phyloP scores from a whole-genome alignment of 805 yeast genomes.

The Tetrapisispora pingtungensis region DNA sequence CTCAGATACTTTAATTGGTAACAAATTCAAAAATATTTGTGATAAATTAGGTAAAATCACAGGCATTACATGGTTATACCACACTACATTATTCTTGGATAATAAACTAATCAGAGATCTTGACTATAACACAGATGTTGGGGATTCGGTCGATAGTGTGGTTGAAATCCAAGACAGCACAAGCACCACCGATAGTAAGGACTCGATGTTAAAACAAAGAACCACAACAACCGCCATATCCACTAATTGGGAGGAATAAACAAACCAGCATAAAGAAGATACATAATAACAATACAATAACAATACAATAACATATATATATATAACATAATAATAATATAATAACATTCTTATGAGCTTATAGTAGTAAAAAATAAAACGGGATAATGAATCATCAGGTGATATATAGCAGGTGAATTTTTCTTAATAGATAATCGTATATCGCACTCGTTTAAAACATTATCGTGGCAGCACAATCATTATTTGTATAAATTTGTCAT shows the following conservation, averaged over 20 bases:
- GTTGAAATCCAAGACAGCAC: background rate
- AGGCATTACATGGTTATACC: conserved; percentile 31
- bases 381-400: no score
- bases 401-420: no score
- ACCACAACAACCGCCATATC: background rate
- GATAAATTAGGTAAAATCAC: conserved; percentile 7
- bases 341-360: no score
- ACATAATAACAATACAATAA: background rate
- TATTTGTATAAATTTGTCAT: no score
- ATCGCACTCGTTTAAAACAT: no score
- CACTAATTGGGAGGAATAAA: background rate
- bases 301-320: background rate
- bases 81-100: background rate
- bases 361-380: no score
- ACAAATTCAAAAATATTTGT: conserved; percentile 3
- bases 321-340: background rate
- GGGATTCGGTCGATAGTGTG: background rate
- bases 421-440: no score
- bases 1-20: conserved; percentile 1
- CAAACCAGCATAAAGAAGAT: background rate
- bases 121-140: background rate
- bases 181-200: background rate
- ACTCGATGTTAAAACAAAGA: background rate
- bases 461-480: no score
- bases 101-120: background rate